Evolutionary conservation across 768 basidiomycete genomes (phyloP).

Genomic region (Boletus reticuloceps): DNA sequence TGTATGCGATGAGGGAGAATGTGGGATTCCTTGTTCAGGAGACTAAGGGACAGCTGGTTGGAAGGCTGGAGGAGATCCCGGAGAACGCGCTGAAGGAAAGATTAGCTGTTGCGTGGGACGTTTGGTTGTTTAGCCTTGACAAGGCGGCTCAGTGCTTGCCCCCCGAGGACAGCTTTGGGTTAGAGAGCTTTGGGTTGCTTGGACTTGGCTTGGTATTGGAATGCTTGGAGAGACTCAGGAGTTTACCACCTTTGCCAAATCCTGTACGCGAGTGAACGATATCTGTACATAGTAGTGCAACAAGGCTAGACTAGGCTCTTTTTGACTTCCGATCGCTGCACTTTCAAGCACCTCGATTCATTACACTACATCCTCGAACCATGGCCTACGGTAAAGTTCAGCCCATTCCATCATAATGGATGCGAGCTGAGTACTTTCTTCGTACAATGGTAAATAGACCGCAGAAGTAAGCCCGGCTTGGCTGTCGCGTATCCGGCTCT

Average conservation of each 20-base stretch:
- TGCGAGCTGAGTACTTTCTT: conserved; percentile 2
- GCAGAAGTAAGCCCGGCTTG: conserved; percentile 8
- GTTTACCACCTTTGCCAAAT: conserved; percentile 22
- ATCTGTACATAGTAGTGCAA: too few species aligned
- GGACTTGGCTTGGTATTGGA: conserved; percentile 59
- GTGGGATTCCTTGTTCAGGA: conserved; percentile 50
- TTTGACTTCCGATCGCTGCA: too few species aligned
- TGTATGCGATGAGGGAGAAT: conserved; percentile 63
- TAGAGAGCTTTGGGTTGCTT: conserved; percentile 67
- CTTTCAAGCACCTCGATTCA: background rate
- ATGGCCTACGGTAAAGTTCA: conserved; percentile 21
- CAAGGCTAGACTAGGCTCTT: too few species aligned
- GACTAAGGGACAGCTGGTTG: conserved; percentile 39
- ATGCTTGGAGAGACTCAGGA: conserved; percentile 45
- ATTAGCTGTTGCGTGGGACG: conserved; percentile 58
- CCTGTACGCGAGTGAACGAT: background rate
- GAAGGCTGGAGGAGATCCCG: conserved; percentile 24
- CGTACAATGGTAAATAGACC: conserved; percentile 6
- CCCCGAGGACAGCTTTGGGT: conserved; percentile 39
- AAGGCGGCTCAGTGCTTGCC: conserved; percentile 29
- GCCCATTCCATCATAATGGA: background rate
- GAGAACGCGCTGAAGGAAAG: conserved; percentile 33
- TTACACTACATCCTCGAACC: background rate
- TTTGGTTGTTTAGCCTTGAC: conserved; percentile 56
- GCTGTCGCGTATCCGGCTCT: background rate